Evolutionary conservation across 257 asterid species (phyloP).

Genomic region (Prunella vulgaris): DNA sequence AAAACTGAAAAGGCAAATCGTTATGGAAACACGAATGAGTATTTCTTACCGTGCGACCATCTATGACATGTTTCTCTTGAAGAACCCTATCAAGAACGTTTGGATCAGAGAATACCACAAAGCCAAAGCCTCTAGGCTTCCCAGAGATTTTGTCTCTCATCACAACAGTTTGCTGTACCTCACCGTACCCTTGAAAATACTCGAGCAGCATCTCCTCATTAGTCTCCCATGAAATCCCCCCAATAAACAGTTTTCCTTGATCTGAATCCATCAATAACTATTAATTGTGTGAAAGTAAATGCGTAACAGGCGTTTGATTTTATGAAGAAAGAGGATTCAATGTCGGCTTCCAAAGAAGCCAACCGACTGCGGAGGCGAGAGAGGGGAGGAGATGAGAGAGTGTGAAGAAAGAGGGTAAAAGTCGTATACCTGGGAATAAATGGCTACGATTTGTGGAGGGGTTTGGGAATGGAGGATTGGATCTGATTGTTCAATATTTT

Average conservation of each 20-base stretch:
- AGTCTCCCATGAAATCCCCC: constrained; percentile 88
- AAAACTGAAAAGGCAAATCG: background rate
- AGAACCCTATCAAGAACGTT: constrained; percentile 56
- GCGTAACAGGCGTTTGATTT: background rate
- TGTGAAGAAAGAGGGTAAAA: background rate
- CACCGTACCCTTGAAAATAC: constrained; percentile 63
- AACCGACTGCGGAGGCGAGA: constrained; percentile 11
- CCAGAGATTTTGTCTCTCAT: constrained; percentile 67
- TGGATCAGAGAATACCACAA: constrained; percentile 77
- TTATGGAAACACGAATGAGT: background rate
- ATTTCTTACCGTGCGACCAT: constrained; percentile 69
- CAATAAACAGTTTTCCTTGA: constrained; percentile 82
- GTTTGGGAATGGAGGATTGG: background rate
- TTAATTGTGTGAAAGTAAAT: background rate
- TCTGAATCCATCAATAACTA: constrained; percentile 88
- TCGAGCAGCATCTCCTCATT: constrained; percentile 64
- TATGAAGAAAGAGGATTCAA: constrained; percentile 2
- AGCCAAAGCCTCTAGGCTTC: constrained; percentile 75
- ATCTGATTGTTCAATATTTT: constrained; percentile 23
- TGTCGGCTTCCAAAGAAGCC: background rate
- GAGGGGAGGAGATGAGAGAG: background rate
- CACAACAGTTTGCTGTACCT: constrained; percentile 68
- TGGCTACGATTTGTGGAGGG: constrained; percentile 19
- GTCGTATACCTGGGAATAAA: background rate
- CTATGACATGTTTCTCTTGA: constrained; percentile 64